These are phyloP conservation scores for Coemansia sp. DNA, from an alignment of 192 early-diverging fungal genomes.

Conservation along the genomic window DNA sequence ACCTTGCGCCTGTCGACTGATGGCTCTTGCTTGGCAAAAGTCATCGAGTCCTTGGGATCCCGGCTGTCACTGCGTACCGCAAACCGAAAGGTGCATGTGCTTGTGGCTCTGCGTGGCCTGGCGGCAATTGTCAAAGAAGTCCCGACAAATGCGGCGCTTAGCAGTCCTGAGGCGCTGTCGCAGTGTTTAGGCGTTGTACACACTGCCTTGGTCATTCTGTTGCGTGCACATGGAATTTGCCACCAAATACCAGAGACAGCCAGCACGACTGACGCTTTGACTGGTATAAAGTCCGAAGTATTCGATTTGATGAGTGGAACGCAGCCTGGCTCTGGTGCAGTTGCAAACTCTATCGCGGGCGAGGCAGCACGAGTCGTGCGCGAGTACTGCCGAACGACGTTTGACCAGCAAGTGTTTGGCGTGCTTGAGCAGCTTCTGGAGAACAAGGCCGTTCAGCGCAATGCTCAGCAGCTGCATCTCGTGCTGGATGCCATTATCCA, in stretches of 20 bases:
- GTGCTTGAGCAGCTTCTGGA: constrained; percentile 14
- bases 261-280: neutral
- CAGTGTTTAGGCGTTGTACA: neutral
- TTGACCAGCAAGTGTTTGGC: neutral
- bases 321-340: neutral
- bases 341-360: constrained; percentile 5
- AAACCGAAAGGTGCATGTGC: neutral
- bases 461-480: constrained; percentile 24
- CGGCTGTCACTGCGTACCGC: neutral
- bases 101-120: constrained; percentile 20
- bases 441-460: constrained; percentile 7
- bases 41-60: neutral
- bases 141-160: neutral
- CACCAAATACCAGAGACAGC: neutral
- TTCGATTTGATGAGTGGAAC: neutral
- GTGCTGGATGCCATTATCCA: constrained; percentile 16
- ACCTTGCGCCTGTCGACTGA: neutral
- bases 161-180: neutral
- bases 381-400: constrained; percentile 17
- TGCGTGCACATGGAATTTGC: neutral
- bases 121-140: constrained; percentile 24
- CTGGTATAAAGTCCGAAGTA: neutral
- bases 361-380: constrained; percentile 37
- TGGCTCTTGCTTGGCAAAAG: neutral
- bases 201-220: neutral